Conservation (phyloP, 2,329 filamentous ascomycete species). For the Ophiostoma novo-ulmi region DNA sequence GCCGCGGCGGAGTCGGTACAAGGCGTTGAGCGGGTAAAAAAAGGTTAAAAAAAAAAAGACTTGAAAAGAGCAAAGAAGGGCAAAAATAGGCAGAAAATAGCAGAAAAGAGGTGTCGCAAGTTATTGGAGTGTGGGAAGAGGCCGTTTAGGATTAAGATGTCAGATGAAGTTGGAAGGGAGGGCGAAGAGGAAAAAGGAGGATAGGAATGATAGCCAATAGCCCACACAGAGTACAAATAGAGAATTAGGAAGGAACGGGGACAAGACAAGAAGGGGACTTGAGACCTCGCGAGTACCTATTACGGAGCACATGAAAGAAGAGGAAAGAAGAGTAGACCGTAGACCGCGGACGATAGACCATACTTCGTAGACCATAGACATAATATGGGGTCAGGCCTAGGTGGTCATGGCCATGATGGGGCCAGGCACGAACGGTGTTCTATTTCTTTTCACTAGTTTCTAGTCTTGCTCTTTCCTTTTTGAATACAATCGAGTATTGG, state of each 20-base stretch:
- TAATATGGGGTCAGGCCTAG: not conserved
- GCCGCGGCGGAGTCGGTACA: slow-evolving; percentile 5
- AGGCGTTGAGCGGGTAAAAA: slow-evolving; percentile 6
- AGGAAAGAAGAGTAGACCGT: not conserved
- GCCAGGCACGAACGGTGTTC: slow-evolving; percentile 1
- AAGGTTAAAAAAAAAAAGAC: not conserved
- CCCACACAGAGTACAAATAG: not conserved
- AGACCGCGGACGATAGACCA: not conserved
- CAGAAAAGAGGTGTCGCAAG: not conserved
- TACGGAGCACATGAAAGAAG: slow-evolving; percentile 6
- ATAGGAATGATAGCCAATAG: not conserved
- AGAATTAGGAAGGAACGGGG: slow-evolving; percentile 3
- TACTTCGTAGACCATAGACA: not conserved
- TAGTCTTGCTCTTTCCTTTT: not conserved
- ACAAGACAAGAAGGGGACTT: slow-evolving; percentile 4
- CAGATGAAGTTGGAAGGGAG: not conserved
- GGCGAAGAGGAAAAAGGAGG: not conserved
- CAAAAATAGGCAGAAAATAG: not conserved
- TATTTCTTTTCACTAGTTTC: not conserved
- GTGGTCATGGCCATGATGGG: not conserved
- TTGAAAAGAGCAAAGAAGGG: too few species aligned
- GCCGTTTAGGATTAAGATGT: not conserved
- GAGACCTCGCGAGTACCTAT: not conserved
- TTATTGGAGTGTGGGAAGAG: not conserved
- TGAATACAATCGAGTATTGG: not conserved